phyloP scores from a whole-genome alignment of 2,329 filamentous ascomycete species.

The Trichophaea hybrida region DNA sequence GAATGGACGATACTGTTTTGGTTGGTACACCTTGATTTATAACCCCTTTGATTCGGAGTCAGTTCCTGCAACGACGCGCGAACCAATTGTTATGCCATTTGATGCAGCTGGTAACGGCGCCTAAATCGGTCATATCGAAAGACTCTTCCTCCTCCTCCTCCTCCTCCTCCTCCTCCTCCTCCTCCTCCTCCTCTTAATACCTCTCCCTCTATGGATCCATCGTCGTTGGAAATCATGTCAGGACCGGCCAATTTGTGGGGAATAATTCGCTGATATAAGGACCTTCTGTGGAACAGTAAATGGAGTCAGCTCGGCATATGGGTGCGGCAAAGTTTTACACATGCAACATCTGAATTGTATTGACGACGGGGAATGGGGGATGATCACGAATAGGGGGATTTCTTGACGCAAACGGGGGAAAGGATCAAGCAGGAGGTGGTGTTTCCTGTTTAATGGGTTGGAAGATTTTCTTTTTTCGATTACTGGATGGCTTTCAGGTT shows the following conservation, averaged over 20 bases:
- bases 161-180: too few relatives aligned
- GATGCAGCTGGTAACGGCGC: background rate
- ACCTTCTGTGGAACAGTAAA: constrained; percentile 17
- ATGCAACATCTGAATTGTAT: background rate
- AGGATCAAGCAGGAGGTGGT: background rate
- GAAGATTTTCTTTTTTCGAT: constrained; percentile 1
- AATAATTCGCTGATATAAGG: constrained; percentile 19
- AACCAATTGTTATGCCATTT: background rate
- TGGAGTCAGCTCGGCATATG: background rate
- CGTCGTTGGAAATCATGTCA: background rate
- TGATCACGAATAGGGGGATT: background rate
- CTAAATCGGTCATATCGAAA: background rate
- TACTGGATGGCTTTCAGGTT: background rate
- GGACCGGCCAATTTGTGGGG: constrained; percentile 19
- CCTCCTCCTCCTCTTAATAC: too few relatives aligned
- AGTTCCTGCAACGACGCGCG: background rate
- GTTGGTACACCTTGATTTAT: constrained; percentile 20
- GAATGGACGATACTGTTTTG: constrained; percentile 36
- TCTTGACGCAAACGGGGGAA: background rate
- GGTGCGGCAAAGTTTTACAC: background rate
- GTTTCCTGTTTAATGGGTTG: background rate
- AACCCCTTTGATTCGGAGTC: constrained; percentile 13
- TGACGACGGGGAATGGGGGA: background rate
- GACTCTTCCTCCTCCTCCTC: background rate
- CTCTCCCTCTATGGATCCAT: background rate